A percentile compares a stretch with the other conserved stretches of the same genome.
Evolutionary conservation across 2,329 filamentous ascomycete species (phyloP).

Genomic region (Penicillium corylophilum): DNA sequence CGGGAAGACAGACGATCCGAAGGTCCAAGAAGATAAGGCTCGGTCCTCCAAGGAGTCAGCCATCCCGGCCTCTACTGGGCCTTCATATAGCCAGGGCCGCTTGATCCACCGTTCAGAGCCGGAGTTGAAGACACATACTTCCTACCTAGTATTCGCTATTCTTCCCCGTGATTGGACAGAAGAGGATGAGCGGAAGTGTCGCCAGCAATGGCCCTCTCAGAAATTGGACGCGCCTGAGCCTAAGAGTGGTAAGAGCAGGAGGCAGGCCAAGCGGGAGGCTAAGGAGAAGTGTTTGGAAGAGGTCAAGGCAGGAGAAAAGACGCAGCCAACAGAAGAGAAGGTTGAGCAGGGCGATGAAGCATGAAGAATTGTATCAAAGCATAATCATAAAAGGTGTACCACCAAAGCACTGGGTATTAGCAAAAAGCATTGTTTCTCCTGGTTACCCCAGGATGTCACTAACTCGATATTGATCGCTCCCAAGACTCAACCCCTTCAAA

Average conservation of each 20-base stretch:
- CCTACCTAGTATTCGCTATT: constrained; percentile 91
- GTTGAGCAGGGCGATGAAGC: constrained; percentile 3
- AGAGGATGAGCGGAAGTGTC: constrained; percentile 71
- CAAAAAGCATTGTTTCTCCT: background rate
- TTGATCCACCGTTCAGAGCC: constrained; percentile 78
- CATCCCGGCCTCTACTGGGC: constrained; percentile 16
- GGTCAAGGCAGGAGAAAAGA: constrained; percentile 12
- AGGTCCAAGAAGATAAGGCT: constrained; percentile 31
- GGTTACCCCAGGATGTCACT: background rate
- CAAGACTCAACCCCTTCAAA: background rate
- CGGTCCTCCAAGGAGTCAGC: constrained; percentile 19
- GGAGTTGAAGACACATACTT: constrained; percentile 93
- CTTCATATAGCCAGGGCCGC: constrained; percentile 72
- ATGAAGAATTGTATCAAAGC: background rate
- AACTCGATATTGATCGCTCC: background rate
- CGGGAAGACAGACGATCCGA: constrained; percentile 18
- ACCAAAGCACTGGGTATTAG: constrained; percentile 2
- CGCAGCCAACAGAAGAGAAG: constrained; percentile 4
- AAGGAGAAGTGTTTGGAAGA: constrained; percentile 48
- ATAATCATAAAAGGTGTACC: constrained; percentile 7
- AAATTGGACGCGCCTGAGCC: constrained; percentile 40
- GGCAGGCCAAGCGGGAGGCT: constrained; percentile 38
- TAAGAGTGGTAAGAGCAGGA: constrained; percentile 36
- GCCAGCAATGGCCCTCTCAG: constrained; percentile 64
- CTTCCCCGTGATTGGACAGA: constrained; percentile 83